phyloP scores from a whole-genome alignment of 352 stramenopile species.

The Pythium monospermum region DNA sequence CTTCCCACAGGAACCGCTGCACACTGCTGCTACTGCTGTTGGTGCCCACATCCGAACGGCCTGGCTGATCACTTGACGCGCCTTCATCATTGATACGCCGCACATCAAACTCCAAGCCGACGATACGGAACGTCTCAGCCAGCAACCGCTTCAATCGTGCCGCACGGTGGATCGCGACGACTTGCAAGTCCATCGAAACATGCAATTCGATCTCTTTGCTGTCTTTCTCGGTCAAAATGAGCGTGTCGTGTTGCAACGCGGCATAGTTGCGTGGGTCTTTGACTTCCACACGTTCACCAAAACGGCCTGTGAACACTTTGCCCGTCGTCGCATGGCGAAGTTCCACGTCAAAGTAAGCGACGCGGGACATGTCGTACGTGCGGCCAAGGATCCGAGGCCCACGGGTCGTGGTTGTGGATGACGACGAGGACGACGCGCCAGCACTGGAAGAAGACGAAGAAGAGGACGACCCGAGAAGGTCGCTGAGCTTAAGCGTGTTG shows the following conservation, averaged over 20 bases:
- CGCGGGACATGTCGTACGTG: slow-evolving; percentile 51
- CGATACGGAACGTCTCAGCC: slow-evolving; percentile 56
- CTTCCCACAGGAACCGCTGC: slow-evolving; percentile 48
- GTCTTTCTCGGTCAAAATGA: slow-evolving; percentile 40
- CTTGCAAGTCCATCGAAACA: slow-evolving; percentile 31
- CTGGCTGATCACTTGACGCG: no score
- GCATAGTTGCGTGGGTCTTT: slow-evolving; percentile 23
- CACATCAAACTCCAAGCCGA: slow-evolving; percentile 54
- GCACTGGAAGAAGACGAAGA: no score
- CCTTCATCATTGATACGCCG: slow-evolving; percentile 31
- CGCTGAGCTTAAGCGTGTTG: slow-evolving; percentile 30
- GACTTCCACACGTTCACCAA: slow-evolving; percentile 28
- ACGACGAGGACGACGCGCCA: background rate
- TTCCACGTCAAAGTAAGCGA: slow-evolving; percentile 53
- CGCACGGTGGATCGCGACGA: slow-evolving; percentile 49
- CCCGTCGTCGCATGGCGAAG: slow-evolving; percentile 29
- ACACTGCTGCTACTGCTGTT: no score
- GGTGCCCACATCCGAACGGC: no score
- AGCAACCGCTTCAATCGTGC: slow-evolving; percentile 48
- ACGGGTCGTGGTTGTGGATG: background rate
- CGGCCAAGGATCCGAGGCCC: slow-evolving; percentile 34
- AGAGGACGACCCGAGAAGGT: no score
- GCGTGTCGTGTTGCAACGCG: slow-evolving; percentile 24
- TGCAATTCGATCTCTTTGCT: slow-evolving; percentile 32
- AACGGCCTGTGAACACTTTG: slow-evolving; percentile 34